Evolutionary conservation across 495 filamentous ascomycete genomes (phyloP).

Genomic region (Penicillium steckii): DNA sequence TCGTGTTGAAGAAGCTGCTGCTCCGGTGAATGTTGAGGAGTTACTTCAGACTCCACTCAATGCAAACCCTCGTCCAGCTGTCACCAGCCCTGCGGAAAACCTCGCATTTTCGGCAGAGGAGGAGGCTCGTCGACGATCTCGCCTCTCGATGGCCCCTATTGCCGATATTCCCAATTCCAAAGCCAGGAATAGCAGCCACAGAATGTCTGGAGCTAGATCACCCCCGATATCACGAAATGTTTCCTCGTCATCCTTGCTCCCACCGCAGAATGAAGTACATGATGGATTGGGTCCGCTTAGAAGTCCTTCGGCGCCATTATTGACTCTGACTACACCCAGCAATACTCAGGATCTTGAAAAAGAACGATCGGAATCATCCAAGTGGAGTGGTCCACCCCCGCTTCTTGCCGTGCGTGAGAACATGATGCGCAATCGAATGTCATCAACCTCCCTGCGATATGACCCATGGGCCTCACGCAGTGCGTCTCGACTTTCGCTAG

Average conservation of each 20-base stretch:
- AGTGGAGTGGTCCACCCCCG: constrained; percentile 36
- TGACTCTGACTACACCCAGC: constrained; percentile 30
- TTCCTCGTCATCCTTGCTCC: constrained; percentile 16
- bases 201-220: constrained; percentile 1
- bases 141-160: constrained; percentile 2
- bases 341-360: constrained; percentile 6
- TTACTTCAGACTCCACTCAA: constrained; percentile 69
- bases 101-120: constrained; percentile 16
- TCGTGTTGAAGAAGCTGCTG: constrained; percentile 49
- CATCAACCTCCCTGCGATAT: constrained; percentile 37
- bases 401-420: constrained; percentile 44
- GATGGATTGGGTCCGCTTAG: constrained; percentile 30
- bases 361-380: constrained; percentile 16
- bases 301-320: constrained; percentile 43
- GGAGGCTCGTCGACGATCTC: constrained; percentile 15
- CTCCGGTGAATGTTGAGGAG: constrained; percentile 62
- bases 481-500: constrained; percentile 28
- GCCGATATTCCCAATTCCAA: constrained; percentile 11
- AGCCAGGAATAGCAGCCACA: constrained; percentile 7
- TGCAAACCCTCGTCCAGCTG: constrained; percentile 36
- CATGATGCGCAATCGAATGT: constrained; percentile 36
- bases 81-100: constrained; percentile 24
- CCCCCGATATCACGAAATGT: constrained; percentile 15
- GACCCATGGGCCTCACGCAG: constrained; percentile 35
- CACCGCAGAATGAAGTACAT: constrained; percentile 1